These are phyloP conservation scores for Vitis rupestris DNA, from an alignment of 164 flowering plant species.

Conservation along the genomic window DNA sequence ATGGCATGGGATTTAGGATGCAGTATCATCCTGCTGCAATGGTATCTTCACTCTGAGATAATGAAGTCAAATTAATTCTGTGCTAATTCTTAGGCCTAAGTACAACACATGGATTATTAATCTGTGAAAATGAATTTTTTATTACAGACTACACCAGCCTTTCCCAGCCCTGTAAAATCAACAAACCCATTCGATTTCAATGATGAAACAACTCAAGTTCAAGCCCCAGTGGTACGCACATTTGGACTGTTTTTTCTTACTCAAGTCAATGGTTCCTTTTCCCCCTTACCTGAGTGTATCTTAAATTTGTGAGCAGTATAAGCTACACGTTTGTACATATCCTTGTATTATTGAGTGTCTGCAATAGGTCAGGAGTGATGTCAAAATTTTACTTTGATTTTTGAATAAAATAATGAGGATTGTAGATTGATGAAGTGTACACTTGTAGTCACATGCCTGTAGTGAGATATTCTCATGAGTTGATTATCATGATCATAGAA, in stretches of 20 bases:
- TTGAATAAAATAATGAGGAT: no score
- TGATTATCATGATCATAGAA: no score
- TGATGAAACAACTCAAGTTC: slow-evolving; percentile 18
- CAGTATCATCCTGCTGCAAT: slow-evolving; percentile 30
- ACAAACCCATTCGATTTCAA: slow-evolving; percentile 51
- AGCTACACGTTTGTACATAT: no score
- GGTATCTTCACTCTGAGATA: slow-evolving; percentile 16
- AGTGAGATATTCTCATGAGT: no score
- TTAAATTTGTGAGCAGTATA: no score
- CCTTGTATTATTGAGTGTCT: no score
- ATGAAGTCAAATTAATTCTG: neutral
- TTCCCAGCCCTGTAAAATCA: slow-evolving; percentile 26
- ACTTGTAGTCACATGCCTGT: no score
- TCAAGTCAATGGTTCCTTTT: neutral
- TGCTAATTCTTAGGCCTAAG: neutral
- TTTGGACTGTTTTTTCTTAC: neutral
- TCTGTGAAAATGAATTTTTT: slow-evolving; percentile 2
- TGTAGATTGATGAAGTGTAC: no score
- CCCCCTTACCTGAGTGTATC: no score
- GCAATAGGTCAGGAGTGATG: no score
- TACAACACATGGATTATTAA: neutral
- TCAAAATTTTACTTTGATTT: no score
- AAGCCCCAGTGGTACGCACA: slow-evolving; percentile 27
- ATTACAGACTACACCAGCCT: slow-evolving; percentile 28
- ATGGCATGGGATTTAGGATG: slow-evolving; percentile 31